These are phyloP conservation scores for Calonectria honghensis DNA, from an alignment of 2,329 filamentous ascomycete genomes.

Conservation along the genomic window DNA sequence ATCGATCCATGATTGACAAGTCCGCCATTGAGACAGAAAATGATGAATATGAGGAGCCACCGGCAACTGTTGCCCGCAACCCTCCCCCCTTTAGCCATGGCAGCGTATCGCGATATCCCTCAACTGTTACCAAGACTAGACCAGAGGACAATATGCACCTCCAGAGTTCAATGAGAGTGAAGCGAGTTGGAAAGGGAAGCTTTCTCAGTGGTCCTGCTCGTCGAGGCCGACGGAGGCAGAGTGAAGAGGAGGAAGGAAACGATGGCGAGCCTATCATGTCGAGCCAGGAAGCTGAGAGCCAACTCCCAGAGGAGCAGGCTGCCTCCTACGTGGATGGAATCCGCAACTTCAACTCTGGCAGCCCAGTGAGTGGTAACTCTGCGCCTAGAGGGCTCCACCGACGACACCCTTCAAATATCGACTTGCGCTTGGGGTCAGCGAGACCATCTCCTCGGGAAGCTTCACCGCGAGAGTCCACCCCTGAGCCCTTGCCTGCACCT, in stretches of 20 bases:
- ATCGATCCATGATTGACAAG: slow-evolving; percentile 59
- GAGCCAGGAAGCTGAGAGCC: slow-evolving; percentile 66
- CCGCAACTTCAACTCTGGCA: slow-evolving; percentile 74
- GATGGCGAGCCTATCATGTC: slow-evolving; percentile 64
- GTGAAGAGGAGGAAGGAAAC: slow-evolving; percentile 70
- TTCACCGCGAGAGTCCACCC: slow-evolving; percentile 21
- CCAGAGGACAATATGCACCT: slow-evolving; percentile 78
- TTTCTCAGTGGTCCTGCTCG: slow-evolving; percentile 88
- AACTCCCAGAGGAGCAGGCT: slow-evolving; percentile 62
- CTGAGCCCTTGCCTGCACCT: slow-evolving; percentile 37
- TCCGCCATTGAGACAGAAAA: slow-evolving; percentile 65
- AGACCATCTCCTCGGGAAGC: slow-evolving; percentile 57
- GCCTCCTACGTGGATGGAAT: slow-evolving; percentile 66
- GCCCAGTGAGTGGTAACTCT: slow-evolving; percentile 72
- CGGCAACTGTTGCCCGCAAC: slow-evolving; percentile 68
- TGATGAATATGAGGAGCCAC: slow-evolving; percentile 69
- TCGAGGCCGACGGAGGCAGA: slow-evolving; percentile 76
- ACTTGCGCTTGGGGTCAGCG: slow-evolving; percentile 59
- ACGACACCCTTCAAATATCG: slow-evolving; percentile 62
- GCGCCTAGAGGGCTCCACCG: slow-evolving; percentile 65
- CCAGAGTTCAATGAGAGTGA: slow-evolving; percentile 85
- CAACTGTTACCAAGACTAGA: slow-evolving; percentile 69
- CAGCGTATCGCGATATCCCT: slow-evolving; percentile 72
- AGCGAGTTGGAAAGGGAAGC: slow-evolving; percentile 85
- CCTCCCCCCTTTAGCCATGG: slow-evolving; percentile 68